Percentiles rank a stretch among this genome's conserved stretches.
Evolutionary conservation across 768 basidiomycete species (phyloP).

Genomic region (Lentinula lateritia): DNA sequence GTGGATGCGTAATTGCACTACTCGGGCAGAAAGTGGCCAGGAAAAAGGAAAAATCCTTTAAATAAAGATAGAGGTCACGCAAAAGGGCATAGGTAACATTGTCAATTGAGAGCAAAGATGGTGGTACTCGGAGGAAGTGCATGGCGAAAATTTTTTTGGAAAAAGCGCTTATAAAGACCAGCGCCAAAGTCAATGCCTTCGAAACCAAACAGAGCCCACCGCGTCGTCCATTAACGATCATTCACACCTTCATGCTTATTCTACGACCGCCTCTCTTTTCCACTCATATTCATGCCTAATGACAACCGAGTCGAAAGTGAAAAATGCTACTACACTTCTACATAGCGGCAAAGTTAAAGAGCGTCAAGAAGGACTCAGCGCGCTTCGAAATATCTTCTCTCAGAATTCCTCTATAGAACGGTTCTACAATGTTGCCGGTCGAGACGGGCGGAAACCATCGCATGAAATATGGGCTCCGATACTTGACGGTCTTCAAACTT

Average conservation of each 20-base stretch:
- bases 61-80: background rate
- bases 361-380: conserved; percentile 55
- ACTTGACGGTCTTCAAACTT: conserved; percentile 67
- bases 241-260: background rate
- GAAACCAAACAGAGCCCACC: conserved; percentile 19
- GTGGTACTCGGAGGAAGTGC: background rate
- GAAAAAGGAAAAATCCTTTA: background rate
- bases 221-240: background rate
- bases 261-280: background rate
- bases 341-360: conserved; percentile 64
- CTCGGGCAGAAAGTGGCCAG: conserved; percentile 76
- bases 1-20: conserved; percentile 52
- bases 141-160: background rate
- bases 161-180: background rate
- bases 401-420: conserved; percentile 38
- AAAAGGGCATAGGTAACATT: background rate
- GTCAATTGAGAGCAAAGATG: no score
- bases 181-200: background rate
- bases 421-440: conserved; percentile 32
- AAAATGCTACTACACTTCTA: conserved; percentile 44
- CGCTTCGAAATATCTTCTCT: conserved; percentile 47
- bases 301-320: conserved; percentile 27
- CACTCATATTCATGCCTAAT: background rate
- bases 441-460: conserved; percentile 26
- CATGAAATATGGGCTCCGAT: conserved; percentile 54